Conservation (phyloP, 495 filamentous ascomycete species). For the Neurospora intermedia region DNA sequence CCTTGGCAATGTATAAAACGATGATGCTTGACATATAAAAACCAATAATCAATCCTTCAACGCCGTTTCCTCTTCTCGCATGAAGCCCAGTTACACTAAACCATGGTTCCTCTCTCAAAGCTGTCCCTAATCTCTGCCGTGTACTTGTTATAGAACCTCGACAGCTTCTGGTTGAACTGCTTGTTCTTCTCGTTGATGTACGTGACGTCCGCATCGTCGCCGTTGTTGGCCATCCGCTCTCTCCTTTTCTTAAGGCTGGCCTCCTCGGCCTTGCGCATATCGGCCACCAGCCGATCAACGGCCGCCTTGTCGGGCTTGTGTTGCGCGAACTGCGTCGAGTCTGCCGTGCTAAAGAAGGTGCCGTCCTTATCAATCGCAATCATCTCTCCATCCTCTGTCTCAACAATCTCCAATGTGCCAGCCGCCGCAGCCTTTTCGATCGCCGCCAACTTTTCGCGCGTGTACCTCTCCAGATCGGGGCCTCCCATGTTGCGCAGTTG, state of each 20-base stretch:
- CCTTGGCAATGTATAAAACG: neutral
- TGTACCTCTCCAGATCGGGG: slow-evolving; percentile 68
- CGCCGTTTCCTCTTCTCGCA: neutral
- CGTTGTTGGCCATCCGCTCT: slow-evolving; percentile 63
- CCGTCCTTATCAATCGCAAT: slow-evolving; percentile 87
- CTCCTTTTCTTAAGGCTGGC: slow-evolving; percentile 70
- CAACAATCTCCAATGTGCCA: slow-evolving; percentile 81
- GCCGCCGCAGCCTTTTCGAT: slow-evolving; percentile 71
- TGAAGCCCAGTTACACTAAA: slow-evolving; percentile 32
- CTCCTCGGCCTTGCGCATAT: slow-evolving; percentile 84
- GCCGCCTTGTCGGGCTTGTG: slow-evolving; percentile 83
- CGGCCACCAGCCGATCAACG: slow-evolving; percentile 79
- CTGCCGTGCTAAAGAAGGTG: slow-evolving; percentile 77
- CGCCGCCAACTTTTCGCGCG: slow-evolving; percentile 70
- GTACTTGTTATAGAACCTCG: slow-evolving; percentile 97
- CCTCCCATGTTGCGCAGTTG: slow-evolving; percentile 63
- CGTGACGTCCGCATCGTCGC: slow-evolving; percentile 77
- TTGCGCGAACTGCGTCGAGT: slow-evolving; percentile 67
- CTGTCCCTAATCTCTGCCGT: slow-evolving; percentile 94
- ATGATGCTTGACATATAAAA: neutral
- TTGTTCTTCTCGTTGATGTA: slow-evolving; percentile 99
- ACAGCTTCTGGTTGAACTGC: slow-evolving; percentile 96
- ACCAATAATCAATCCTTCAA: slow-evolving; percentile 4
- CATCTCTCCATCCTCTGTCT: slow-evolving; percentile 88
- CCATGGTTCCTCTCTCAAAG: slow-evolving; percentile 92